Evolutionary conservation across 2,329 filamentous ascomycete species (phyloP), one percentile per base, ranked within the genome.

Genomic region (Colletotrichum siamense): DNA sequence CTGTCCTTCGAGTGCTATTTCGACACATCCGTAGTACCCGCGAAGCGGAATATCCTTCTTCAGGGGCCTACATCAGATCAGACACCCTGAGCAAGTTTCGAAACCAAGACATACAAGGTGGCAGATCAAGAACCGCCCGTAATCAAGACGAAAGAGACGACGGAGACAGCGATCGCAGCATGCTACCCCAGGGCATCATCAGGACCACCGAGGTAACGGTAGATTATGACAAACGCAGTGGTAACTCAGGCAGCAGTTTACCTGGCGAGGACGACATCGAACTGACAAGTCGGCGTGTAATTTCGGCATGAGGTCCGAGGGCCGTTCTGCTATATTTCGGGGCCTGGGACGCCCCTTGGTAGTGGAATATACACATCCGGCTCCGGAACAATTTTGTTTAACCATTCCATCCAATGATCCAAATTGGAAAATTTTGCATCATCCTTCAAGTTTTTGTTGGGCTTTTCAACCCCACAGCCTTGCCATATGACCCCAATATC

Each of bases 1-100:
- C 82, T 1, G 80, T 81, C 8, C 77, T 84, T 15, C 80, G 82
- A 9, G 81, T 80, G 8, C 69, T 83, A 26, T 71, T 66, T 55
- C 71, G 76, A 6, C 69, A 76, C 28, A 70, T 39, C 3, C 68
- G 71, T 3, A 66, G 52, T 16, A 57, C 52, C 7, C 52, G 52
- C 22, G 52, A 57, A 57, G 52, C 52, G 12, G 52, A 57, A 26
- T 57, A 57, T n/a, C 52, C 52, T 15, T 57, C 52, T 15, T 57
- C 52, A 1, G 52, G 22, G 12, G 52, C 52, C 6, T 57, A 57
- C 24, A 57, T 57, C 52, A 22, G 22, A 26, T 57, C 52, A 13
- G 52, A 57, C 13, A 57, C n/a, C 8, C 12, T 57, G 22, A 57
- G 22, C 52, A 57, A 57, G 52, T 57, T 57, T 0, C 52, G 15